Conservation (phyloP, 352 stramenopile genomes). For the Phytophthora megakarya region DNA sequence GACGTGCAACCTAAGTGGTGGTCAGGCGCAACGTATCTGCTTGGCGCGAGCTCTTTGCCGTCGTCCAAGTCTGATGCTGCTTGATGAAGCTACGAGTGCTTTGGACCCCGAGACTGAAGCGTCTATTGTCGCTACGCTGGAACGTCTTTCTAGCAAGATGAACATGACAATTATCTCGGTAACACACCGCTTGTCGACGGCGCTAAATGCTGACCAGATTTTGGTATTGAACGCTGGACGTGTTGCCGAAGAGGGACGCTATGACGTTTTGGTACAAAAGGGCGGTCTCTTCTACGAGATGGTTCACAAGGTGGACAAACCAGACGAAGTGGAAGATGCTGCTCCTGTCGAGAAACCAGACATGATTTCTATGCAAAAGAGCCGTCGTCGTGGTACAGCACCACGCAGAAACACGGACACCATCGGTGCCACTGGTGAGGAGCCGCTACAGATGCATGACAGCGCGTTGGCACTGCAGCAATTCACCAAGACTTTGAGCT, state of each 20-base stretch:
- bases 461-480: slow-evolving; percentile 79
- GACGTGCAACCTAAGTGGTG: slow-evolving; percentile 86
- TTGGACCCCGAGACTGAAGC: slow-evolving; percentile 87
- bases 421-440: slow-evolving; percentile 47
- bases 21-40: slow-evolving; percentile 87
- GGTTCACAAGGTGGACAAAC: slow-evolving; percentile 75
- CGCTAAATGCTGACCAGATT: slow-evolving; percentile 81
- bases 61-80: slow-evolving; percentile 76
- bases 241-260: slow-evolving; percentile 80
- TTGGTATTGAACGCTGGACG: slow-evolving; percentile 77
- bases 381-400: slow-evolving; percentile 27
- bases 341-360: slow-evolving; percentile 28
- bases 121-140: slow-evolving; percentile 82
- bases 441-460: slow-evolving; percentile 54
- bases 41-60: slow-evolving; percentile 81
- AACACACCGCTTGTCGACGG: slow-evolving; percentile 87
- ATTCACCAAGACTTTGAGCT: slow-evolving; percentile 84
- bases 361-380: slow-evolving; percentile 41
- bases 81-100: slow-evolving; percentile 88
- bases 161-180: slow-evolving; percentile 91
- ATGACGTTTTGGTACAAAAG: slow-evolving; percentile 71
- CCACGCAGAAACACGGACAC: slow-evolving; percentile 51
- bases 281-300: slow-evolving; percentile 86
- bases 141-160: slow-evolving; percentile 82
- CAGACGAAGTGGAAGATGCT: slow-evolving; percentile 51